Base-by-base conservation (phyloP, 441 rosid species). In the Erodium texanum region DNA sequence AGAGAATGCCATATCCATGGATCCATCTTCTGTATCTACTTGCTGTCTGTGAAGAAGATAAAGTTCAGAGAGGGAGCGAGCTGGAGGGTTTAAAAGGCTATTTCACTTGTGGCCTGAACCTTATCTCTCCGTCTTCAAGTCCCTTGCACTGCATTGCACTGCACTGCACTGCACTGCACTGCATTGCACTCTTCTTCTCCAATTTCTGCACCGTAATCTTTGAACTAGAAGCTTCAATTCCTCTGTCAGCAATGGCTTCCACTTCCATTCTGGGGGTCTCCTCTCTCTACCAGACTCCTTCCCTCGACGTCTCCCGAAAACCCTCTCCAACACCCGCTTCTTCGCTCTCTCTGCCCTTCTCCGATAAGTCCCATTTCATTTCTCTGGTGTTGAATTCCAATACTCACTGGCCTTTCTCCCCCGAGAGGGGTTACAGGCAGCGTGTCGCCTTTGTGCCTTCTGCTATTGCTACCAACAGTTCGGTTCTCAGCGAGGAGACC, bases 401-500 rank as follows among this genome's bases (percentile, higher is more conserved):
- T 4, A 27, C 29, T 4, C 29, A 27, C 4, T 27, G 29, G 29
- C 29, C 29, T 4, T 4, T 1, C 29, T 27, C 2, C 29, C 4
- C 4, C 29, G 4, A 27, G 29, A 27, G 54, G 24, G 54, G 66
- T 50, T 52, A 27, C 29, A 27, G 29, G 29, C 29, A 27, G 2
- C 1, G 29, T 27, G 29, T 4, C 29, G 34, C 79, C 2, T 78
- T 79, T 48, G 73, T 83, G 50, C 79, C 94, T 36, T 84, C 82
- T 1, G 97, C 96, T 38, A 80, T 88, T 24, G 92, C 89, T 8
- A 27, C 29, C 29, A 27, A 27, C 29, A 89, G 85, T 68, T 77
- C 93, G 45, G 82, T 94, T 59, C 92, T 94, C 63, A 94, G 92
- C 61, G 94, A 94, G 64, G 96, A 91, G 74, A 96, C 94, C 41